A percentile compares a stretch with the other conserved stretches of the same genome.
Evolutionary conservation across 169 alveolate genomes (phyloP).

Genomic region (Plasmodium adleri): DNA sequence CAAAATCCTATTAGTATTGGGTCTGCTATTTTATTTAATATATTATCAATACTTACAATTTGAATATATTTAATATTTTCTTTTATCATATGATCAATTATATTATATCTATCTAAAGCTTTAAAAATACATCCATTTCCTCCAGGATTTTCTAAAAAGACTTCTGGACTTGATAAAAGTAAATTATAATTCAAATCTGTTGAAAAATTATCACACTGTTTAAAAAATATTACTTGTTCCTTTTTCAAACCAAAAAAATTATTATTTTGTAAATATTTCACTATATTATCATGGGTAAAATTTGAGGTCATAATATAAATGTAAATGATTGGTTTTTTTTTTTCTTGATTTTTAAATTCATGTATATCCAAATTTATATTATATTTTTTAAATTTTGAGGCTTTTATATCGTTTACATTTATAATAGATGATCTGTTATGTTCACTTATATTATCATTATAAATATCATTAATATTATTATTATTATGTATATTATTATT

Average conservation of each 20-base stretch:
- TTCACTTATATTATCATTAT: background rate
- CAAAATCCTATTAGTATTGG: conserved; percentile 62
- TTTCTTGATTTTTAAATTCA: background rate
- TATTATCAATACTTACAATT: conserved; percentile 67
- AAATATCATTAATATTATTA: background rate
- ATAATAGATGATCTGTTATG: background rate
- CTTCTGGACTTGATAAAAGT: conserved; percentile 19
- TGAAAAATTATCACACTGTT: conserved; percentile 75
- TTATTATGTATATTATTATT: background rate
- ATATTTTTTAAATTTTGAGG: background rate
- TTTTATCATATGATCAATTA: conserved; percentile 43
- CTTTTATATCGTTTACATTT: no score
- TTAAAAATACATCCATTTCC: conserved; percentile 84
- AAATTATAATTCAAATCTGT: conserved; percentile 51
- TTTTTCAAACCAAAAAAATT: conserved; percentile 78
- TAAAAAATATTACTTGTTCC: conserved; percentile 66
- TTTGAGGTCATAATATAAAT: conserved; percentile 82
- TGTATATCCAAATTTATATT: background rate
- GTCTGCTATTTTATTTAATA: conserved; percentile 75
- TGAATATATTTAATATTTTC: conserved; percentile 53
- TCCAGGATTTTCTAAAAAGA: conserved; percentile 68
- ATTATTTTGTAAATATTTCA: conserved; percentile 71
- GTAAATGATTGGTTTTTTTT: conserved; percentile 21
- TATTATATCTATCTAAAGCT: conserved; percentile 71
- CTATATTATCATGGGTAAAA: conserved; percentile 77